Evolutionary conservation across 2,329 filamentous ascomycete genomes (phyloP).

Genomic region (Pyricularia sp.): DNA sequence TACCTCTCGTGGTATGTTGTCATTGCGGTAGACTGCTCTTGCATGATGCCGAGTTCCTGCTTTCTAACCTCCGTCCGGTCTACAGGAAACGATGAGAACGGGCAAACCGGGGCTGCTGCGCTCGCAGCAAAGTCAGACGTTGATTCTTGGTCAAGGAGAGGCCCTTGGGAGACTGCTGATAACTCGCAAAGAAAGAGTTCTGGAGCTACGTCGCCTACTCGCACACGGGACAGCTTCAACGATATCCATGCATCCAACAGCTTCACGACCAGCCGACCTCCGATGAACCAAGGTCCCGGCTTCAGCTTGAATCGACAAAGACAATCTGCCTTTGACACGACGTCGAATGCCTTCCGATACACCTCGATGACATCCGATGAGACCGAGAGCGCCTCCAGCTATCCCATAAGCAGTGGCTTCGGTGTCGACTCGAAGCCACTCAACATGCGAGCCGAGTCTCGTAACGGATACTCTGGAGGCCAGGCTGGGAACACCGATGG

Average conservation of each 20-base stretch:
- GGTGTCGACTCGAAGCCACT: not conserved
- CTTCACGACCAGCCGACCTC: slow-evolving; percentile 34
- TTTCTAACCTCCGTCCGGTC: slow-evolving; percentile 11
- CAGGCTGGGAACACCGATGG: not conserved
- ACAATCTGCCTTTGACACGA: not conserved
- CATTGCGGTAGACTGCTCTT: not conserved
- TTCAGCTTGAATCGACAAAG: slow-evolving; percentile 10
- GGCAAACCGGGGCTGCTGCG: slow-evolving; percentile 59
- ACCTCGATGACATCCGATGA: not conserved
- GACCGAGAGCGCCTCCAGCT: not conserved
- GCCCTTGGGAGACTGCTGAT: slow-evolving; percentile 51
- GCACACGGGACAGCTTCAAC: slow-evolving; percentile 36
- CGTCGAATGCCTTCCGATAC: not conserved
- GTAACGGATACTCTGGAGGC: not conserved
- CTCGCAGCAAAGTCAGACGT: slow-evolving; percentile 60
- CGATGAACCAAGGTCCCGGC: slow-evolving; percentile 29
- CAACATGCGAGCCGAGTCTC: not conserved
- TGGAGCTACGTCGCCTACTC: slow-evolving; percentile 49
- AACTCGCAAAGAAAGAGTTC: slow-evolving; percentile 33
- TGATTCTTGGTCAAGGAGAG: slow-evolving; percentile 47
- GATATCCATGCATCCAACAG: slow-evolving; percentile 33
- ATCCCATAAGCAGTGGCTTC: not conserved
- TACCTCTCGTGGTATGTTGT: slow-evolving; percentile 37
- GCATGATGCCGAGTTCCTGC: not conserved
- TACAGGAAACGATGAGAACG: slow-evolving; percentile 33